Conservation (phyloP, 805 yeast genomes). For the Lachancea fermentati region DNA sequence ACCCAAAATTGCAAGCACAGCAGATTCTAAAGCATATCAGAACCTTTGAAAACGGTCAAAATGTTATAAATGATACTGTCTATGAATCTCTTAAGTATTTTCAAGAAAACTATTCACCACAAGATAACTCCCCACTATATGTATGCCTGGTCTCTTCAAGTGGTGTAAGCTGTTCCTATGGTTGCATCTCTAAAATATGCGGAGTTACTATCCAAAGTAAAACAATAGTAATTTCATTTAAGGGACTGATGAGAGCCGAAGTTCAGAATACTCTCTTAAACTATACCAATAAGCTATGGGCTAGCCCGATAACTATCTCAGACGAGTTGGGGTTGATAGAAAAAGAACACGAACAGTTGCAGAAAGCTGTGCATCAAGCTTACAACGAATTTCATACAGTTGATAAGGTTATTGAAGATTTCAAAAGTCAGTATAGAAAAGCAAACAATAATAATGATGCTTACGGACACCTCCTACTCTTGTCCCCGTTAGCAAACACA, state of each 20-base stretch:
- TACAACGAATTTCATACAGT: conserved; percentile 10
- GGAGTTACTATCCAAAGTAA: conserved; percentile 10
- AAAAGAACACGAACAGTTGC: background rate
- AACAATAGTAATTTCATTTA: conserved; percentile 15
- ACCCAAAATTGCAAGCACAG: conserved; percentile 17
- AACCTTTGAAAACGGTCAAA: conserved; percentile 11
- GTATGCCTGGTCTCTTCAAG: conserved; percentile 20
- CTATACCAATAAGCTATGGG: conserved; percentile 15
- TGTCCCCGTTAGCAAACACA: conserved; percentile 57
- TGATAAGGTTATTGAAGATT: conserved; percentile 29
- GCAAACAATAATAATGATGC: conserved; percentile 17
- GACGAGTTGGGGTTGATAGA: conserved; percentile 30
- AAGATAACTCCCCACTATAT: conserved; percentile 35
- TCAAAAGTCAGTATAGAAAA: conserved; percentile 32
- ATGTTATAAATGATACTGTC: conserved; percentile 19
- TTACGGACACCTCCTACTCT: conserved; percentile 35
- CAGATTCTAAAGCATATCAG: conserved; percentile 19
- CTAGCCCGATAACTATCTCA: conserved; percentile 8
- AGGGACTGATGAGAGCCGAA: conserved; percentile 16
- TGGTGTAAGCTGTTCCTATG: conserved; percentile 11
- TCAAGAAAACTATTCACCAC: conserved; percentile 21
- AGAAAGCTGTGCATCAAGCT: conserved; percentile 3
- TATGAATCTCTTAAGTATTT: conserved; percentile 23
- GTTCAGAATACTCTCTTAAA: conserved; percentile 16
- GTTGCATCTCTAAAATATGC: conserved; percentile 16